These are phyloP conservation scores for Parascedosporium putredinis DNA, from an alignment of 2,329 filamentous ascomycete genomes.

Conservation along the genomic window DNA sequence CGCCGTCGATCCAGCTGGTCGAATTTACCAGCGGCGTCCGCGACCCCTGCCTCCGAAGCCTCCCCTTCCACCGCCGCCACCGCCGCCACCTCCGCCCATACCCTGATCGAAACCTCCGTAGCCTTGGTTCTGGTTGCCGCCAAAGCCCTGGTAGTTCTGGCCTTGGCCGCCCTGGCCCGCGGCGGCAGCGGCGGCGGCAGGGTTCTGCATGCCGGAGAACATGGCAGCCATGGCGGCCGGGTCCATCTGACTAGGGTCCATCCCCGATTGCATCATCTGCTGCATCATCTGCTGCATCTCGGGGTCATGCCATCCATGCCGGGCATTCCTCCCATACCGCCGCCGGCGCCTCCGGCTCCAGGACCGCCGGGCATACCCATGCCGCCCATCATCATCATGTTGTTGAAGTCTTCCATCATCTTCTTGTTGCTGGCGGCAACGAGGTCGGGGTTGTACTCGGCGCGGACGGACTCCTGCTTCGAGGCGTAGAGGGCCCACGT, in stretches of 20 bases:
- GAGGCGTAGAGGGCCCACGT: slow-evolving; percentile 92
- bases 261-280: slow-evolving; percentile 56
- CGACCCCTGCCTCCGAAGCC: slow-evolving; percentile 8
- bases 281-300: slow-evolving; percentile 63
- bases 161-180: slow-evolving; percentile 40
- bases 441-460: slow-evolving; percentile 60
- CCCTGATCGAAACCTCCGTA: slow-evolving; percentile 38
- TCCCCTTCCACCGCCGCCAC: slow-evolving; percentile 21
- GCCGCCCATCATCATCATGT: slow-evolving; percentile 56
- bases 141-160: slow-evolving; percentile 43
- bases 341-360: slow-evolving; percentile 21
- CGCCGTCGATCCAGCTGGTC: background rate
- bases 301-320: slow-evolving; percentile 53
- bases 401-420: slow-evolving; percentile 61
- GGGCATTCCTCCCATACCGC: slow-evolving; percentile 30
- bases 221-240: slow-evolving; percentile 46
- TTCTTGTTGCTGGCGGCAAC: slow-evolving; percentile 63
- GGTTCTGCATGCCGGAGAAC: slow-evolving; percentile 47
- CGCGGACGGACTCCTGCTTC: slow-evolving; percentile 71
- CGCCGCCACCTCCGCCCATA: slow-evolving; percentile 30
- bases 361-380: slow-evolving; percentile 26
- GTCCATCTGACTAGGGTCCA: slow-evolving; percentile 59
- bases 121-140: slow-evolving; percentile 39
- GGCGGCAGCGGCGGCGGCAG: slow-evolving; percentile 29
- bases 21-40: slow-evolving; percentile 2